These are phyloP conservation scores for Pichia sp. DNA, from an alignment of 1,139 yeast species.

Conservation along the genomic window DNA sequence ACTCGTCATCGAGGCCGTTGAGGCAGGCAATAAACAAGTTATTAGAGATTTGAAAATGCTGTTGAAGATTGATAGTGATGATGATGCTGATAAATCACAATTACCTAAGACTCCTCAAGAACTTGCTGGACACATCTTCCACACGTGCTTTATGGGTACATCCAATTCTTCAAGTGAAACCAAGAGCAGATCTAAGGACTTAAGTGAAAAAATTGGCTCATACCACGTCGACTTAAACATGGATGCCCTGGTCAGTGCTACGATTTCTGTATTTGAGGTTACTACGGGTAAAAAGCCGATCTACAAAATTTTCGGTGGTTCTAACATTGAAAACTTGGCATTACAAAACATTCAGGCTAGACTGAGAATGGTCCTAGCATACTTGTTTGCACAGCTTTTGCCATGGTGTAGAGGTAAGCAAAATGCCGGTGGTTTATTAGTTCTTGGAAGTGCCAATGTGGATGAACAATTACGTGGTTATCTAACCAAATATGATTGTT, in stretches of 20 bases:
- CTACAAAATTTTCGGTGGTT: constrained; percentile 89
- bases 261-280: constrained; percentile 68
- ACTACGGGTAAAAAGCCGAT: constrained; percentile 88
- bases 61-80: constrained; percentile 41
- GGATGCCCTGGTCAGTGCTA: constrained; percentile 74
- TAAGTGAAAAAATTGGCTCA: constrained; percentile 73
- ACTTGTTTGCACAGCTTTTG: constrained; percentile 84
- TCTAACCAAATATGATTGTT: constrained; percentile 92
- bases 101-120: constrained; percentile 69
- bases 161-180: constrained; percentile 87
- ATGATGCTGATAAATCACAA: no score
- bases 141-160: constrained; percentile 94
- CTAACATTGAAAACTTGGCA: constrained; percentile 85
- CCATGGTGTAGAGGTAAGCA: constrained; percentile 85
- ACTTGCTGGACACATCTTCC: constrained; percentile 67
- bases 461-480: constrained; percentile 96
- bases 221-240: constrained; percentile 89
- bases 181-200: constrained; percentile 69
- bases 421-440: constrained; percentile 72
- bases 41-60: constrained; percentile 63
- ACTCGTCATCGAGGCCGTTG: constrained; percentile 61
- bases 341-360: constrained; percentile 95
- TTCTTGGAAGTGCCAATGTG: constrained; percentile 94
- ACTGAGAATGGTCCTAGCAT: constrained; percentile 87
- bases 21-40: constrained; percentile 60